Conservation (phyloP, 441 rosid genomes). For the Erodium trifolium region DNA sequence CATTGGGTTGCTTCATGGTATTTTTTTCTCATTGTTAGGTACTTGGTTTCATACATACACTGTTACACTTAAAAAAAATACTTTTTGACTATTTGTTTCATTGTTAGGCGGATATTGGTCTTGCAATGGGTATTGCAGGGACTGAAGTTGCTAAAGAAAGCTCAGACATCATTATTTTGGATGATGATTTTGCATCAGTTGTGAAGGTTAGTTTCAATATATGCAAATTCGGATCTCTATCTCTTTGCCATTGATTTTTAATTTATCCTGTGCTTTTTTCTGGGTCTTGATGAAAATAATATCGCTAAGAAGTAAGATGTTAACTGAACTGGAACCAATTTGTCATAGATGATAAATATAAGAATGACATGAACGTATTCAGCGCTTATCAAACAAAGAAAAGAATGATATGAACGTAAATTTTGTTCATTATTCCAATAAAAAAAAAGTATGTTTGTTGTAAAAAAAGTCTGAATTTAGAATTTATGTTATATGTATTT, state of each 20-base stretch:
- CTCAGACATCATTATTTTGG: constrained; percentile 91
- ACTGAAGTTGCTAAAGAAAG: constrained; percentile 98
- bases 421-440: neutral
- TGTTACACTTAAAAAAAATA: constrained; percentile 5
- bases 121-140: constrained; percentile 95
- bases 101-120: constrained; percentile 90
- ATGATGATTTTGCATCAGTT: constrained; percentile 83
- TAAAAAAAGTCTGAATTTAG: neutral
- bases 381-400: too few relatives aligned
- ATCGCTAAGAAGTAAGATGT: neutral
- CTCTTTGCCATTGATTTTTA: neutral
- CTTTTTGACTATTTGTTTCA: neutral
- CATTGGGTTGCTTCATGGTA: neutral
- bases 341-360: neutral
- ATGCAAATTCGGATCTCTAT: neutral
- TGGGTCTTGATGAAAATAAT: neutral
- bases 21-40: neutral
- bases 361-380: neutral
- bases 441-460: neutral
- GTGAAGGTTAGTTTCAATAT: constrained; percentile 47
- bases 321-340: neutral
- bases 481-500: neutral
- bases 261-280: neutral
- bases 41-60: neutral
- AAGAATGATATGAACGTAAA: neutral